Conservation (phyloP, 306 rosid species). For the Cicer cuneatum region DNA sequence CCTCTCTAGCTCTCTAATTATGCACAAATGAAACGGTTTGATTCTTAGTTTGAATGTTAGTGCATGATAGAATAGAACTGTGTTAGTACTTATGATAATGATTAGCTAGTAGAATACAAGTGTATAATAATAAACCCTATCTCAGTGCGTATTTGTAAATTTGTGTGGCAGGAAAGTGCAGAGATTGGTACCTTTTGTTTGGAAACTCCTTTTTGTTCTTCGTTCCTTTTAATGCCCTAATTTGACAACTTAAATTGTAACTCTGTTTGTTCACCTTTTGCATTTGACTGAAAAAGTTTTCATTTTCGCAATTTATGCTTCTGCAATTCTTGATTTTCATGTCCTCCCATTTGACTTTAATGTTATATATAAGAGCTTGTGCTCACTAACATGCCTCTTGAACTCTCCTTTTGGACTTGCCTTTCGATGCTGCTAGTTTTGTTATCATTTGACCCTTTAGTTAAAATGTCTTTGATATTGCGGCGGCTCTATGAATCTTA, state of each 20-base stretch:
- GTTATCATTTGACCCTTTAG: slow-evolving; percentile 59
- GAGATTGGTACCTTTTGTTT: slow-evolving; percentile 64
- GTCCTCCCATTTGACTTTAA: slow-evolving; percentile 53
- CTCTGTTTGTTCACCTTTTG: slow-evolving; percentile 54
- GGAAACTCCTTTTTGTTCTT: slow-evolving; percentile 70
- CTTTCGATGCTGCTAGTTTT: slow-evolving; percentile 58
- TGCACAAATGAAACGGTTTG: neutral
- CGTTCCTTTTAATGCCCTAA: slow-evolving; percentile 60
- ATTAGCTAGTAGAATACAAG: slow-evolving; percentile 26
- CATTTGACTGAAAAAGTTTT: slow-evolving; percentile 52
- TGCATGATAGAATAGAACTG: slow-evolving; percentile 1
- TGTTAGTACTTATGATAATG: slow-evolving; percentile 19
- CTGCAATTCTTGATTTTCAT: slow-evolving; percentile 53
- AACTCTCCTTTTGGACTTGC: slow-evolving; percentile 51
- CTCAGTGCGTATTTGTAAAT: slow-evolving; percentile 60
- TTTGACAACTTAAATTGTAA: slow-evolving; percentile 45
- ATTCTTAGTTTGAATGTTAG: neutral
- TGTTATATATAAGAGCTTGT: slow-evolving; percentile 58
- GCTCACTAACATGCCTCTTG: slow-evolving; percentile 55
- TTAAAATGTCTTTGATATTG: slow-evolving; percentile 54
- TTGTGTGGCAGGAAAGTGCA: slow-evolving; percentile 77
- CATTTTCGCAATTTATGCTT: slow-evolving; percentile 58
- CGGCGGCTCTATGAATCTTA: slow-evolving; percentile 56
- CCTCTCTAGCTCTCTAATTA: neutral
- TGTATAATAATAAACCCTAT: slow-evolving; percentile 37